Evolutionary conservation across 2,329 filamentous ascomycete species (phyloP), one percentile per base, ranked within the genome.

Genomic region (Chaetomiaceae sp.): DNA sequence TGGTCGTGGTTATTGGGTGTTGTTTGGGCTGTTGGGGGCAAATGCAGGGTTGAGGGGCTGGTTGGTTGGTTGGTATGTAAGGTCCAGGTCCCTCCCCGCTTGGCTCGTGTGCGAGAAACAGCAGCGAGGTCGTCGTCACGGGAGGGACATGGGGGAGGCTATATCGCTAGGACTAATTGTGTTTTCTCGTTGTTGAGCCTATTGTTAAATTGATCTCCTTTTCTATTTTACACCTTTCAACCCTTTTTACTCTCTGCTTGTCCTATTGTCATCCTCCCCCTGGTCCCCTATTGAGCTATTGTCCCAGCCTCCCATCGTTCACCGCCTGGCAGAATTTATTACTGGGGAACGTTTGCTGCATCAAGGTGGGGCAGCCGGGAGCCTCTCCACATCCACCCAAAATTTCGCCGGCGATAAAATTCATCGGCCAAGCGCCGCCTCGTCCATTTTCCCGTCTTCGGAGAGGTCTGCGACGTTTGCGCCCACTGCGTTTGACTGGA

Each of bases 351-450:
- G n/a, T n/a, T n/a, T n/a, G n/a, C 25, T 44, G 34, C 44, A 44
- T 34, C 6, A n/a, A 21, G 13, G 44, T 48, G 40, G 56, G 50
- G 58, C 30, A 40, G 42, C 21, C 12, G 23, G 41, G 9, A 25
- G 30, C 33, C 25, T 47, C 57, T 56, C 57, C 58, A 60, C 58
- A 57, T 47, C 46, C 42, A 27, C 56, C 60, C 58, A 60, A 64
- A 65, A 64, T 60, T 61, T 60, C 56, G 46, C 53, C 48, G 50
- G 57, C 55, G 55, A 60, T 55, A 61, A 62, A 62, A 62, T 57
- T 61, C 59, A 60, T 54, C 49, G 53, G 53, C 45, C 30, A 33
- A n/a, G 30, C 30, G 30, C 59, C 51, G 48, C 55, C 58, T 57
- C 53, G 44, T 44, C 42, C 51, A 55, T 57, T 61, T 56, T 57